Conservation (phyloP, 2,329 filamentous ascomycete genomes). For the Drechslera avenae region DNA sequence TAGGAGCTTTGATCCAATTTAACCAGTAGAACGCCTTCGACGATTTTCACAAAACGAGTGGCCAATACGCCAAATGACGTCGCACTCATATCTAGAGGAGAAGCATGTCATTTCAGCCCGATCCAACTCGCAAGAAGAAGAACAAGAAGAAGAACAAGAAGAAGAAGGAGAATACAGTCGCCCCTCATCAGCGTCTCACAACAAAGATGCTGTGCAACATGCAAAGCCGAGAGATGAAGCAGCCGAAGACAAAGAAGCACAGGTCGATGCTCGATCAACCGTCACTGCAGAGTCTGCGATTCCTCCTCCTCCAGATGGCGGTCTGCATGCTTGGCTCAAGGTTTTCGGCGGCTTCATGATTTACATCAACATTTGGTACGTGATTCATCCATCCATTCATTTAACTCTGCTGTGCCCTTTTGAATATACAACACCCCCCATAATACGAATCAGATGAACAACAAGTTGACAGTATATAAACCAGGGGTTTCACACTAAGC, state of each 20-base stretch:
- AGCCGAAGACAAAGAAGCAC: slow-evolving; percentile 21
- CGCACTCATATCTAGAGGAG: slow-evolving; percentile 21
- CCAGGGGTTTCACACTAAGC: slow-evolving; percentile 50
- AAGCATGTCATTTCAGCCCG: slow-evolving; percentile 19
- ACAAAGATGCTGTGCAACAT: background rate
- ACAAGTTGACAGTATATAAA: background rate
- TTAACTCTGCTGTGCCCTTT: too few relatives aligned
- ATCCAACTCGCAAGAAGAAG: slow-evolving; percentile 22
- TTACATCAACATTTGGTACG: slow-evolving; percentile 49
- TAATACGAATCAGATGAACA: too few relatives aligned
- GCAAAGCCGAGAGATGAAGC: slow-evolving; percentile 5
- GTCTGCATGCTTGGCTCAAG: slow-evolving; percentile 48
- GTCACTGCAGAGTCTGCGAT: slow-evolving; percentile 31
- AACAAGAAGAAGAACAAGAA: slow-evolving; percentile 23
- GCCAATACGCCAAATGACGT: slow-evolving; percentile 13
- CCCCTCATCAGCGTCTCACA: slow-evolving; percentile 13
- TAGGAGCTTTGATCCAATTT: background rate
- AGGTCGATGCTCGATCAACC: slow-evolving; percentile 27
- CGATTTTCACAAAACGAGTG: too few relatives aligned
- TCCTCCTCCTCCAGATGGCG: slow-evolving; percentile 45
- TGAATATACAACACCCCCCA: too few relatives aligned
- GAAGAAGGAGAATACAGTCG: slow-evolving; percentile 20
- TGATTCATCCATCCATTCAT: background rate
- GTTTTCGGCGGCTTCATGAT: slow-evolving; percentile 48
- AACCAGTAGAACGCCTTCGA: too few relatives aligned